Conservation (phyloP, 495 filamentous ascomycete genomes). For the Evansstolkia leycettana region DNA sequence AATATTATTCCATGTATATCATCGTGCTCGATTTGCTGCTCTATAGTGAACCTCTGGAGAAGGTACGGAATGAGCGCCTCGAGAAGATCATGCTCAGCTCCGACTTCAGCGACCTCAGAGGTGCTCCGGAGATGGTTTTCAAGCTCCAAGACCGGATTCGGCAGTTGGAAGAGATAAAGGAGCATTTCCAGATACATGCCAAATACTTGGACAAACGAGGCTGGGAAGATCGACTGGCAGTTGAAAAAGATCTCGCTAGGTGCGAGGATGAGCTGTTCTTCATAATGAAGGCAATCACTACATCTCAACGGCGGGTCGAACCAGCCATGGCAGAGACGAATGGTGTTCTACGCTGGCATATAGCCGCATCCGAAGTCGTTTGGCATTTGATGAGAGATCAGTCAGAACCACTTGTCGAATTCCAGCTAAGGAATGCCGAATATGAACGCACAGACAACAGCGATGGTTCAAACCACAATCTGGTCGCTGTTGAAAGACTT, state of each 20-base stretch:
- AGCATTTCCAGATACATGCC: constrained; percentile 85
- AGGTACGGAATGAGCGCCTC: constrained; percentile 80
- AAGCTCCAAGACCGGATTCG: constrained; percentile 83
- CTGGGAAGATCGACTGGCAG: constrained; percentile 74
- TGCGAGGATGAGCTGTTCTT: constrained; percentile 99
- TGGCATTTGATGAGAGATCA: constrained; percentile 89
- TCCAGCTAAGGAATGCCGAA: constrained; percentile 77
- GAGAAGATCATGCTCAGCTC: constrained; percentile 99
- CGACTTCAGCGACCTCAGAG: constrained; percentile 93
- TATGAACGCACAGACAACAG: constrained; percentile 93
- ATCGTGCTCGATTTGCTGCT: constrained; percentile 90
- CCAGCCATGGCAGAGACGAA: constrained; percentile 50
- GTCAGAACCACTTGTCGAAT: constrained; percentile 81
- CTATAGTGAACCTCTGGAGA: constrained; percentile 91
- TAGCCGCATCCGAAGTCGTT: constrained; percentile 82
- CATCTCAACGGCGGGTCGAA: constrained; percentile 76
- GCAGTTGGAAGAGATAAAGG: constrained; percentile 94
- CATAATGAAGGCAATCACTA: constrained; percentile 99
- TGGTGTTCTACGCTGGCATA: constrained; percentile 77
- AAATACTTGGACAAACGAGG: constrained; percentile 78
- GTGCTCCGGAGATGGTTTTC: constrained; percentile 87
- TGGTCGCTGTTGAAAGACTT: constrained; percentile 72
- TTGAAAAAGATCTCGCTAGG: constrained; percentile 77
- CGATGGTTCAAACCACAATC: constrained; percentile 91
- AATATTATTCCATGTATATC: constrained; percentile 96